Evolutionary conservation across 1,284 basidiomycete species (phyloP), one percentile per base, ranked within the genome.

Genomic region (Ceratobasidium sp.): DNA sequence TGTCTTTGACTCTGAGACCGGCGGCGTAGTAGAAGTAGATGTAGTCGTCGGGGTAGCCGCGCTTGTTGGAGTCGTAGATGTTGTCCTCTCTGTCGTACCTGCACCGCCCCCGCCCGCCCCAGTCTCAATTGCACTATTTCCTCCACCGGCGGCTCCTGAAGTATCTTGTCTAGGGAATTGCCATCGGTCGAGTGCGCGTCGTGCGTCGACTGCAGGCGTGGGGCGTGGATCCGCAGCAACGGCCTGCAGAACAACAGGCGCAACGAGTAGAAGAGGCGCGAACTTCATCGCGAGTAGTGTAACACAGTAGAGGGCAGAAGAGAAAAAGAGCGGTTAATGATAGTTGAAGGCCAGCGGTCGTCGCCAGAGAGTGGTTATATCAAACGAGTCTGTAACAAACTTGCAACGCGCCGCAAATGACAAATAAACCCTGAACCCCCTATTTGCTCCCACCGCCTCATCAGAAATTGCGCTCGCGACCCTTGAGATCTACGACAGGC

Each of bases 221-320:
- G 71, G 60, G 56, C 40, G 52, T 40, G 49, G 38, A 42, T 50
- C 45, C 40, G 60, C 49, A 49, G 58, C 58, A 38, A 50, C 58
- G 8, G 50, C 29, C 43, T 49, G 43, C 17, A 62, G 47, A 25
- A 62, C 58, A 20, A 38, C 43, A 17, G 58, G 58, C n/a, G 58
- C 58, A 12, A 32, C 58, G 5, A 62, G 43, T 12, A 62, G 32
- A 5, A 62, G n/a, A 4, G 45, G 6, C 17, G 27, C 58, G 31
- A 62, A 25, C 58, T 50, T 62, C 58, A 62, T 62, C 47, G 45
- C 56, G n/a, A 12, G 42, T 42, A 42, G 31, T 57, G 42, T 57
- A 15, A 43, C 15, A 15, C 27, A 32, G 56, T 12, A 57, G 35
- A 57, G 35, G 13, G 10, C 42, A n/a, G 27, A 29, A 15, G 22